Conservation (phyloP, 2,329 filamentous ascomycete genomes). For the Raffaelea albimanens region DNA sequence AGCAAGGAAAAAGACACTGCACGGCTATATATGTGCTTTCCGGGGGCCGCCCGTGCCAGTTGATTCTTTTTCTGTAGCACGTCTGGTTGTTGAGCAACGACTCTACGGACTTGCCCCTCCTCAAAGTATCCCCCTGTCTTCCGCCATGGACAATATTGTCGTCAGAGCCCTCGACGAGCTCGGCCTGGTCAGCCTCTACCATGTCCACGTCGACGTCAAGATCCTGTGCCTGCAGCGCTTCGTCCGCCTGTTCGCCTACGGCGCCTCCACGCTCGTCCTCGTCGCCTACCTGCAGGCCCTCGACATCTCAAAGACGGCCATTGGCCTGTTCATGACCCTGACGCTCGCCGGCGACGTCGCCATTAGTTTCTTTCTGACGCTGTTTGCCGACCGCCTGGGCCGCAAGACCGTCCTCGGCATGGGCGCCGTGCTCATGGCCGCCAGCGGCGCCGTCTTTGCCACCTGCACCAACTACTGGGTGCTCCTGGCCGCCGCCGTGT, state of each 20-base stretch:
- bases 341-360: slow-evolving; percentile 50
- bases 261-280: slow-evolving; percentile 46
- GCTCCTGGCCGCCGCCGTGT: slow-evolving; percentile 44
- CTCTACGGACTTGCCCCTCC: no score
- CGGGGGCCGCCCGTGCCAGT: no score
- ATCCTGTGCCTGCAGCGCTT: slow-evolving; percentile 50
- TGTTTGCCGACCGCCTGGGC: slow-evolving; percentile 46
- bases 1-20: no score
- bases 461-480: slow-evolving; percentile 45
- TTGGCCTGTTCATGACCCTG: slow-evolving; percentile 57
- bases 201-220: slow-evolving; percentile 39
- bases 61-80: no score
- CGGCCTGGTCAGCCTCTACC: slow-evolving; percentile 33
- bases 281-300: slow-evolving; percentile 45
- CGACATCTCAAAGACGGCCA: slow-evolving; percentile 37
- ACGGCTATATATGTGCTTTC: no score
- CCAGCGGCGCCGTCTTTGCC: slow-evolving; percentile 47
- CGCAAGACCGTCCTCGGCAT: slow-evolving; percentile 41
- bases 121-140: no score
- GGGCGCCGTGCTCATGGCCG: slow-evolving; percentile 45
- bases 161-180: slow-evolving; percentile 21
- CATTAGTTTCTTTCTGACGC: slow-evolving; percentile 49
- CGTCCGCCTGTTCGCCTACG: slow-evolving; percentile 55
- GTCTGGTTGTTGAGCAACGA: no score
- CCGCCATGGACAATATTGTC: no score